Conservation (phyloP, 2,329 filamentous ascomycete species). For the Botryotinia globosa region DNA sequence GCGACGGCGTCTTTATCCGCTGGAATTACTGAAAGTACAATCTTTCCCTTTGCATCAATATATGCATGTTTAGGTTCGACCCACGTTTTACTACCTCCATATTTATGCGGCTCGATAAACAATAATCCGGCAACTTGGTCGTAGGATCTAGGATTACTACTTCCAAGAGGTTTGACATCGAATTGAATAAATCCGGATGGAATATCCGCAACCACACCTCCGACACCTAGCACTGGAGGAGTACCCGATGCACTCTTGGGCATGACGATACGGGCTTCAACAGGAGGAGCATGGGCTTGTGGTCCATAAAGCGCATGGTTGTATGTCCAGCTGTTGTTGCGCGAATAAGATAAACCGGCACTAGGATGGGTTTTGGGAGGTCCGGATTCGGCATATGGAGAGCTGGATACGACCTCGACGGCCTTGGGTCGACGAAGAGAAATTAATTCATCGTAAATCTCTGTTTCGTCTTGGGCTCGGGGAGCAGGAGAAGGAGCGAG, state of each 20-base stretch:
- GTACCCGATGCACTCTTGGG: slow-evolving; percentile 42
- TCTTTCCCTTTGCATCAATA: slow-evolving; percentile 35
- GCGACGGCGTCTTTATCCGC: slow-evolving; percentile 35
- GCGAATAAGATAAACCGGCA: slow-evolving; percentile 60
- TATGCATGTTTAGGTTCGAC: slow-evolving; percentile 33
- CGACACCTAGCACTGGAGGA: slow-evolving; percentile 34
- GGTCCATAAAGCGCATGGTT: slow-evolving; percentile 63
- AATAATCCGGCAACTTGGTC: slow-evolving; percentile 25
- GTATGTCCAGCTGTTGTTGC: slow-evolving; percentile 51
- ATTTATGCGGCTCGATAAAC: slow-evolving; percentile 33
- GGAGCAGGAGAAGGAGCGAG: slow-evolving; percentile 41
- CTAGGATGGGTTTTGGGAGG: slow-evolving; percentile 63
- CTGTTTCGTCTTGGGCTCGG: not conserved
- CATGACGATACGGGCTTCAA: slow-evolving; percentile 56
- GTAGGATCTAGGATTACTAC: not conserved
- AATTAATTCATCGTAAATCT: not conserved
- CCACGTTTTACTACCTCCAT: slow-evolving; percentile 37
- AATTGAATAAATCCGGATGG: slow-evolving; percentile 22
- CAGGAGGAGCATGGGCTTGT: slow-evolving; percentile 49
- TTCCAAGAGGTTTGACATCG: slow-evolving; percentile 1
- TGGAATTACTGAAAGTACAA: slow-evolving; percentile 29
- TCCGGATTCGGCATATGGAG: slow-evolving; percentile 46
- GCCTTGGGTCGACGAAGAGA: not conserved
- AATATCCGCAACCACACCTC: slow-evolving; percentile 35
- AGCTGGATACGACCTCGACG: slow-evolving; percentile 32